A percentile compares a stretch with the other conserved stretches of the same genome.
phyloP scores from a whole-genome alignment of 768 basidiomycete species.

The Leccinum ochraceum region DNA sequence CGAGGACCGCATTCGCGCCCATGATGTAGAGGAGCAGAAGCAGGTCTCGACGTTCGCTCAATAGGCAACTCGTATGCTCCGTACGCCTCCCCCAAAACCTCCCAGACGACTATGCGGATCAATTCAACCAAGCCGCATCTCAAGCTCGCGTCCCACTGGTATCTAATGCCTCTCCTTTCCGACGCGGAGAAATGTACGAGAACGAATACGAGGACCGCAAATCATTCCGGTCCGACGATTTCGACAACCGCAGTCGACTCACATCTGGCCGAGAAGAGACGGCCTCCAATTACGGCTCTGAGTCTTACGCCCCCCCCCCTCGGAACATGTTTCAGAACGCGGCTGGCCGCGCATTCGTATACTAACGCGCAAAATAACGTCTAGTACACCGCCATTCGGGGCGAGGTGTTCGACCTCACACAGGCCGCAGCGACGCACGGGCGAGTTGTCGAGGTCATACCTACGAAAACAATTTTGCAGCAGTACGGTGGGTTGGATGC shows the following conservation, averaged over 20 bases:
- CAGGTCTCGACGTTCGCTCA: too few species aligned
- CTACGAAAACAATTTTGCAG: slow-evolving; percentile 69
- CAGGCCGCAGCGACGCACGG: slow-evolving; percentile 64
- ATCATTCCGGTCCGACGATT: slow-evolving; percentile 75
- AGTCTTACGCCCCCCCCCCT: slow-evolving; percentile 92
- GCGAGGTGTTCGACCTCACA: slow-evolving; percentile 92
- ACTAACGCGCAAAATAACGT: slow-evolving; percentile 69
- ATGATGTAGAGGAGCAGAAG: too few species aligned
- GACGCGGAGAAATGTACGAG: slow-evolving; percentile 72
- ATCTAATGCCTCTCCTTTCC: slow-evolving; percentile 77
- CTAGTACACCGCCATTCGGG: slow-evolving; percentile 80
- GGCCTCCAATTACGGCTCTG: slow-evolving; percentile 82
- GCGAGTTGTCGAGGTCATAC: slow-evolving; percentile 70
- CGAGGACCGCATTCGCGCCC: too few species aligned
- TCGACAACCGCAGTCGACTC: slow-evolving; percentile 74
- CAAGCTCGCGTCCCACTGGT: slow-evolving; percentile 29
- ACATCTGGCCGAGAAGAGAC: slow-evolving; percentile 80
- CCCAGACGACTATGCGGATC: too few species aligned
- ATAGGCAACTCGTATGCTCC: too few species aligned
- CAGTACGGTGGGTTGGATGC: slow-evolving; percentile 81
- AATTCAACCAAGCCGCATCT: too few species aligned
- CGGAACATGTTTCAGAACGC: slow-evolving; percentile 93
- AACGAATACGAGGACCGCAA: slow-evolving; percentile 78
- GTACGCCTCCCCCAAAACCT: too few species aligned
- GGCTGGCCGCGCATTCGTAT: slow-evolving; percentile 66